Conservation (phyloP, 1,284 basidiomycete species). For the Trametes polyzona region DNA sequence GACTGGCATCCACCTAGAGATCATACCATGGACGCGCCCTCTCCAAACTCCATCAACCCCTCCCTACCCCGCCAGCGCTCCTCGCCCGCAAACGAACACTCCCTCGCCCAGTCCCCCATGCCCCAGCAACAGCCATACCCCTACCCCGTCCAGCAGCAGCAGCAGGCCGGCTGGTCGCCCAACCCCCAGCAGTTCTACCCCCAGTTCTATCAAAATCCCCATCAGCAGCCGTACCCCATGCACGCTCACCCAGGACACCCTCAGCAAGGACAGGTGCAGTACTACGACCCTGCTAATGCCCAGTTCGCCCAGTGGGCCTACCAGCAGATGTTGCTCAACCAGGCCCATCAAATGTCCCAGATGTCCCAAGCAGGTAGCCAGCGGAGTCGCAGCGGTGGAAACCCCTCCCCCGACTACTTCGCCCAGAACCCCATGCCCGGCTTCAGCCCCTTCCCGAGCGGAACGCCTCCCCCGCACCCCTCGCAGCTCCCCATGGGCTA, state of each 20-base stretch:
- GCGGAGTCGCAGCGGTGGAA: conserved; percentile 39
- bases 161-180: conserved; percentile 62
- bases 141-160: conserved; percentile 45
- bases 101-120: conserved; percentile 36
- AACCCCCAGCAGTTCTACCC: conserved; percentile 72
- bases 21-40: conserved; percentile 59
- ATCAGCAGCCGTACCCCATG: conserved; percentile 53
- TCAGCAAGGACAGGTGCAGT: conserved; percentile 52
- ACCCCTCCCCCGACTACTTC: conserved; percentile 56
- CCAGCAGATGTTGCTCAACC: conserved; percentile 84
- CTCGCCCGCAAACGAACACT: conserved; percentile 56
- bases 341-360: conserved; percentile 49
- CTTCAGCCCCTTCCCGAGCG: conserved; percentile 69
- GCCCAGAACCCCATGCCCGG: conserved; percentile 51
- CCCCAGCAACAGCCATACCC: conserved; percentile 42
- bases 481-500: conserved; percentile 46
- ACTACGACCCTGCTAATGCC: conserved; percentile 75
- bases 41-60: conserved; percentile 43
- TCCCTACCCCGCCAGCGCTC: conserved; percentile 54
- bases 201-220: conserved; percentile 71
- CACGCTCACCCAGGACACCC: conserved; percentile 51
- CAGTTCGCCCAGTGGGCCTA: conserved; percentile 85
- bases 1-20: conserved; percentile 72
- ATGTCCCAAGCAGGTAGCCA: conserved; percentile 40
- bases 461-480: conserved; percentile 67